Conservation (phyloP, 2,329 filamentous ascomycete genomes). For the Madurella mycetomatis region DNA sequence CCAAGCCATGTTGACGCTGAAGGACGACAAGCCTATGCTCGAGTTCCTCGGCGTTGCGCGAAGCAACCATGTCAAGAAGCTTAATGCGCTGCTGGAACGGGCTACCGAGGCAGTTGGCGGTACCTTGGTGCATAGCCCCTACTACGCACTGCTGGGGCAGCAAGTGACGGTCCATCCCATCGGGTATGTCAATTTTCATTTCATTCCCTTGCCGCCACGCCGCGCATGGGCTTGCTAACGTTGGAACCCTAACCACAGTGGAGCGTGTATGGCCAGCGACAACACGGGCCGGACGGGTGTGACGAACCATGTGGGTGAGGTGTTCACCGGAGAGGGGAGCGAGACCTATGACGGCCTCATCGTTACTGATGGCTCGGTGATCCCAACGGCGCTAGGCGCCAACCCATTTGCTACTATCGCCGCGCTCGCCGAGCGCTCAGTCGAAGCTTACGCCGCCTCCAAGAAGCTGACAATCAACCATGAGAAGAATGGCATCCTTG, state of each 20-base stretch:
- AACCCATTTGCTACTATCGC: slow-evolving; percentile 68
- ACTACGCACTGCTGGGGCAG: slow-evolving; percentile 50
- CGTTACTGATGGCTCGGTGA: slow-evolving; percentile 56
- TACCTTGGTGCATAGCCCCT: slow-evolving; percentile 55
- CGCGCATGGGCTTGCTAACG: slow-evolving; percentile 17
- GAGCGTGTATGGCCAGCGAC: slow-evolving; percentile 58
- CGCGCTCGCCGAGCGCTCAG: slow-evolving; percentile 61
- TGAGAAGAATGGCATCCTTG: slow-evolving; percentile 44
- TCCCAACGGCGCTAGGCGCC: slow-evolving; percentile 59
- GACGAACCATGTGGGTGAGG: slow-evolving; percentile 56
- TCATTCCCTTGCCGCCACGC: slow-evolving; percentile 7
- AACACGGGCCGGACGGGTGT: slow-evolving; percentile 54
- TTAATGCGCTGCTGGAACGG: slow-evolving; percentile 49
- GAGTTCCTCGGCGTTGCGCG: slow-evolving; percentile 57
- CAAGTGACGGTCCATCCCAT: slow-evolving; percentile 64
- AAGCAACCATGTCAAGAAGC: slow-evolving; percentile 48
- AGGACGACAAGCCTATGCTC: slow-evolving; percentile 56
- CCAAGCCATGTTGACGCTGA: slow-evolving; percentile 55
- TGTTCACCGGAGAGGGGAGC: slow-evolving; percentile 49
- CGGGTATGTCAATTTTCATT: slow-evolving; percentile 38
- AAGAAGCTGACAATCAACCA: slow-evolving; percentile 42
- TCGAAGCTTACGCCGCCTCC: slow-evolving; percentile 46
- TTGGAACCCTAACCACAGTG: slow-evolving; percentile 36
- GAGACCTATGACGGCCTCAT: slow-evolving; percentile 55
- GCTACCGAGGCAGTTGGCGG: slow-evolving; percentile 57